These are phyloP conservation scores for Arthrobotrys iridis DNA, from an alignment of 2,329 filamentous ascomycete species.

Conservation along the genomic window DNA sequence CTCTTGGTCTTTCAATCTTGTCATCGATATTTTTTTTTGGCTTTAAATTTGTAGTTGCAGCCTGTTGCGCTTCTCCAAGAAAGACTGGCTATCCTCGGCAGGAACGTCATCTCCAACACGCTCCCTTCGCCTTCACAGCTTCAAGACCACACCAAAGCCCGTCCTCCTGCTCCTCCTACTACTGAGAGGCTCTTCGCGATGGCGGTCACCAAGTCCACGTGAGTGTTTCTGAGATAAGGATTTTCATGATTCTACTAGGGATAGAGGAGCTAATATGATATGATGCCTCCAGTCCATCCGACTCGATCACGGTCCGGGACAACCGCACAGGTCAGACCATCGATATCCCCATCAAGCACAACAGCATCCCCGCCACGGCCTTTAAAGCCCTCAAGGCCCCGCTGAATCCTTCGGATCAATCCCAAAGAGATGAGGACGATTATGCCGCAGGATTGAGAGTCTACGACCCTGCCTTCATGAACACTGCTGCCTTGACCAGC, in stretches of 20 bases:
- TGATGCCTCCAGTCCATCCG: slow-evolving; percentile 13
- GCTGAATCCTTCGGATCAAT: slow-evolving; percentile 59
- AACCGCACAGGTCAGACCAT: slow-evolving; percentile 66
- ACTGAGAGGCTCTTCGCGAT: slow-evolving; percentile 6
- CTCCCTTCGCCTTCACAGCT: not conserved
- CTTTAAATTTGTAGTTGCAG: not conserved
- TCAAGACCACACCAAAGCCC: not conserved
- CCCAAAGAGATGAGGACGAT: slow-evolving; percentile 61
- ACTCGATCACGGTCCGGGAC: slow-evolving; percentile 59
- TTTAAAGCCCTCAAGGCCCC: slow-evolving; percentile 66
- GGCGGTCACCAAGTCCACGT: slow-evolving; percentile 50
- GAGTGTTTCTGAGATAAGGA: not conserved
- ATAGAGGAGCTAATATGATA: not conserved
- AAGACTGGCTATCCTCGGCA: too few relatives aligned
- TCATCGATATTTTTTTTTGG: too few relatives aligned
- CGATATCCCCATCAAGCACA: slow-evolving; percentile 66
- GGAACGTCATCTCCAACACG: slow-evolving; percentile 38
- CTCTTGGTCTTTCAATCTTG: not conserved
- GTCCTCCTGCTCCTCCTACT: too few relatives aligned
- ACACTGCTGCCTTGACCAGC: slow-evolving; percentile 66
- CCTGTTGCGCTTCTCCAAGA: too few relatives aligned
- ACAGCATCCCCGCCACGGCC: slow-evolving; percentile 66
- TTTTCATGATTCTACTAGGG: not conserved
- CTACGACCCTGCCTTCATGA: slow-evolving; percentile 68
- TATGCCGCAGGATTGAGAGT: slow-evolving; percentile 63